Evolutionary conservation across 2,329 filamentous ascomycete genomes (phyloP).

Genomic region (Sporothrix variecibatus): DNA sequence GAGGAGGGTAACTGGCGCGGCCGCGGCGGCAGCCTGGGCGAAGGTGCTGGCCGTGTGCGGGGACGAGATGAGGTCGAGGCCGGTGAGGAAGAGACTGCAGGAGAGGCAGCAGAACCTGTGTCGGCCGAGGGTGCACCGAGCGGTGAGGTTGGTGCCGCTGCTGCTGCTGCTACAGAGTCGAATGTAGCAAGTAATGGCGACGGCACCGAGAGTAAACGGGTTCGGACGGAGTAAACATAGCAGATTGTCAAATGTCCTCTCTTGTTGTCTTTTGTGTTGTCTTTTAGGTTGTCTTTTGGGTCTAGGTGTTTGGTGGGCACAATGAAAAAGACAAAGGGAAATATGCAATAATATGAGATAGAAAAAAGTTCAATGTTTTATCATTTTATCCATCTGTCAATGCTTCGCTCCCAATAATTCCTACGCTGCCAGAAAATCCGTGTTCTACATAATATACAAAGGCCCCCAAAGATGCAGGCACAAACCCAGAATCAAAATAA

Average conservation of each 20-base stretch:
- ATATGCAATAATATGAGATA: neutral
- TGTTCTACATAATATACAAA: slow-evolving; percentile 1
- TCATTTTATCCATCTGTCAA: neutral
- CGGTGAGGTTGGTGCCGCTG: neutral
- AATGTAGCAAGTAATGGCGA: slow-evolving; percentile 39
- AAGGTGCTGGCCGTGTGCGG: slow-evolving; percentile 63
- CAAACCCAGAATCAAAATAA: neutral
- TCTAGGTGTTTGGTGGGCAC: neutral
- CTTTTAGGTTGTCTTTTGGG: neutral
- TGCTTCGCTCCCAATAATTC: neutral
- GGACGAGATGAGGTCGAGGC: slow-evolving; percentile 56
- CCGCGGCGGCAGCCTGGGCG: slow-evolving; percentile 56
- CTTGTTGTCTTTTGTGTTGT: too few relatives aligned
- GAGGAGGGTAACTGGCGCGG: slow-evolving; percentile 77
- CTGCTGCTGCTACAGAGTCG: neutral
- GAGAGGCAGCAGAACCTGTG: slow-evolving; percentile 33
- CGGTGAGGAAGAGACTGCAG: slow-evolving; percentile 32
- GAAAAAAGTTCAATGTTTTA: neutral
- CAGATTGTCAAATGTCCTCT: neutral
- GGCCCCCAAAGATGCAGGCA: slow-evolving; percentile 6
- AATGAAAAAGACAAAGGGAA: neutral
- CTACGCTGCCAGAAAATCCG: too few relatives aligned
- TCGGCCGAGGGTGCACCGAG: neutral
- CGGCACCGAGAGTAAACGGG: slow-evolving; percentile 50
- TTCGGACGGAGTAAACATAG: slow-evolving; percentile 45